Conservation (phyloP, 2,329 filamentous ascomycete species). For the Septoria linicola region DNA sequence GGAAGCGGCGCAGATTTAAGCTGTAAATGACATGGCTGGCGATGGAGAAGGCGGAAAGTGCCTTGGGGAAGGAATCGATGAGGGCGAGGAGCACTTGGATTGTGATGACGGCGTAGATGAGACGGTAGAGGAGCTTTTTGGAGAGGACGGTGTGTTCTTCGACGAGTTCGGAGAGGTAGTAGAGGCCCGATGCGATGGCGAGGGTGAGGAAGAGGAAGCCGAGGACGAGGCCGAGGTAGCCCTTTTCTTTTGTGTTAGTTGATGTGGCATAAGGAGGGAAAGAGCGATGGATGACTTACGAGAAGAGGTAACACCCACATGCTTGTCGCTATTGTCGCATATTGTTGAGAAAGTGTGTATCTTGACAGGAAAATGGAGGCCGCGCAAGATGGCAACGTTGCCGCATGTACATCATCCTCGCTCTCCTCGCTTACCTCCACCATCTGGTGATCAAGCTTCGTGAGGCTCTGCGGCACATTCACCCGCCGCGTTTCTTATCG, state of each 20-base stretch:
- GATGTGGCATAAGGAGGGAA: background rate
- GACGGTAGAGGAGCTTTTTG: conserved; percentile 76
- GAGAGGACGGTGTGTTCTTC: conserved; percentile 95
- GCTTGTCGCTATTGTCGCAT: conserved; percentile 13
- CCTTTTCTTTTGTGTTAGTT: conserved; percentile 40
- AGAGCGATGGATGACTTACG: conserved; percentile 23
- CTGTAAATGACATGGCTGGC: conserved; percentile 81
- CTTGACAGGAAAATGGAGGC: background rate
- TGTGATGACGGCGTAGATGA: conserved; percentile 80
- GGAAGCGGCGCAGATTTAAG: conserved; percentile 76
- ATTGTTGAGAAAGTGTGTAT: background rate
- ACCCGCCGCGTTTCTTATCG: background rate
- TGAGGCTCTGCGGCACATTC: conserved; percentile 6
- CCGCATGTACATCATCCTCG: conserved; percentile 72
- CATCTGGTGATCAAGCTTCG: too few species aligned
- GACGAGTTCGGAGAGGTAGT: conserved; percentile 96
- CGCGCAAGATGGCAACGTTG: too few species aligned
- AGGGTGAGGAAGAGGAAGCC: conserved; percentile 94
- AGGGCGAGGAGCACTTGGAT: conserved; percentile 73
- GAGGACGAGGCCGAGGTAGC: conserved; percentile 80
- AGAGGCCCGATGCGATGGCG: conserved; percentile 95
- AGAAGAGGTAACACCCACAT: conserved; percentile 97
- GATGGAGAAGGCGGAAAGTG: conserved; percentile 71
- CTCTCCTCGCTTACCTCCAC: background rate
- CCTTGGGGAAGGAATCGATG: conserved; percentile 81